Evolutionary conservation across 208 protist genomes (phyloP), one percentile per base, ranked within the genome.

Genomic region (Leishmania lainsoni): DNA sequence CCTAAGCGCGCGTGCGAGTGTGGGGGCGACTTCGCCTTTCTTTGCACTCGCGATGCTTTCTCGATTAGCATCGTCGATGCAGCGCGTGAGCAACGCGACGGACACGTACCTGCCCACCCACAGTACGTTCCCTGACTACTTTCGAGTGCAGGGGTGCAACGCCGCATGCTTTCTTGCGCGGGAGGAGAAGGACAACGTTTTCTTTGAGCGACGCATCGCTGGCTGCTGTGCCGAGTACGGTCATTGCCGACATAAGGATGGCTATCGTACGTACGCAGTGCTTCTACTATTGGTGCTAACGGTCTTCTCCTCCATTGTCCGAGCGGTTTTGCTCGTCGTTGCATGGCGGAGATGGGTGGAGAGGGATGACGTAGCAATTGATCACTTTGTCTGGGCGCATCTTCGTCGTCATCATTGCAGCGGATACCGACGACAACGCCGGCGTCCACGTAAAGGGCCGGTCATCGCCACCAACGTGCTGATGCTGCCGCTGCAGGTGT

Each of bases 191-290:
- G 49, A 66, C 35, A 58, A 73, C 29, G 54, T 75, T 49, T 49
- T 58, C 35, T 48, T 88, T 48, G 69, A 58, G 16, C 58, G 54
- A 5, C 16, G 52, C 68, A 89, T 91, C 68, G 68, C 71, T 5
- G 58, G 82, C 17, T 95, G 92, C 73, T 95, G 92, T 73, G 79
- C 77, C 26, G 58, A 81, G 2, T 95, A 95, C 74, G 90, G 90
- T 12, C 59, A 75, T 35, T 94, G 89, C 83, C 86, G 86, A 4
- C 81, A 88, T 26, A 89, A 89, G 49, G 89, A 94, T 48, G 85
- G 59, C 35, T 88, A 87, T 68, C 78, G 89, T 32, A 83, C 81
- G 45, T 95, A 90, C 76, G 83, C 82, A 6, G 90, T 90, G 9
- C 42, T 89, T 29, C 68, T 89, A 79, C 76, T 95, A 17, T 17